A percentile compares a stretch with the other conserved stretches of the same genome.
These are phyloP conservation scores for Rhododendron ovatum DNA, from an alignment of 148 eudicot species.

Conservation along the genomic window DNA sequence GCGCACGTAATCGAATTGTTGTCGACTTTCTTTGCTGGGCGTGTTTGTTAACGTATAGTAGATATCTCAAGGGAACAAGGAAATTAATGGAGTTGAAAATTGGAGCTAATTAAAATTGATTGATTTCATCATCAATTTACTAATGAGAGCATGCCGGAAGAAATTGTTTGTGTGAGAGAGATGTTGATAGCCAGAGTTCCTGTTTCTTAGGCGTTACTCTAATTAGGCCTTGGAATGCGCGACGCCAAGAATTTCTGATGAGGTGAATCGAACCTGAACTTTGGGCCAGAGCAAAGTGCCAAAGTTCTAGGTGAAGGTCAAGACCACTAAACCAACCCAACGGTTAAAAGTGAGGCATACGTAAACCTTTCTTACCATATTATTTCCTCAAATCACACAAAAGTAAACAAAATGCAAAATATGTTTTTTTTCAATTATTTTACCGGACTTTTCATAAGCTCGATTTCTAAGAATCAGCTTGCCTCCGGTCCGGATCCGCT, in stretches of 20 bases:
- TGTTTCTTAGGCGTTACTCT: not conserved
- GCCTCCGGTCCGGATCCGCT: too few species aligned
- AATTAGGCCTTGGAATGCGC: too few species aligned
- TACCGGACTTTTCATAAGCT: too few species aligned
- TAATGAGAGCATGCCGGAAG: not conserved
- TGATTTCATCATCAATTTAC: not conserved
- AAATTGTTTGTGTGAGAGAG: not conserved
- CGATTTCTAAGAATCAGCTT: too few species aligned
- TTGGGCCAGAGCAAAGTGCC: too few species aligned
- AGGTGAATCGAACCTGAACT: too few species aligned
- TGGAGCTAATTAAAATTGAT: not conserved
- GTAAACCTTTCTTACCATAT: not conserved
- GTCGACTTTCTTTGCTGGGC: not conserved
- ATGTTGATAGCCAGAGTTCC: not conserved
- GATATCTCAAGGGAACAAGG: not conserved
- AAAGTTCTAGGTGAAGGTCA: too few species aligned
- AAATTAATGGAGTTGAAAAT: not conserved
- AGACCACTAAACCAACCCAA: too few species aligned
- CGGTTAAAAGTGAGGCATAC: not conserved
- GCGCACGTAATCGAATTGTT: not conserved
- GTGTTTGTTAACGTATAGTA: not conserved
- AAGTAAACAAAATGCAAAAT: not conserved
- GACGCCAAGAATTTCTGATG: too few species aligned
- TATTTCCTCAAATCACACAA: not conserved
- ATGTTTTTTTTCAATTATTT: not conserved